These are phyloP conservation scores for Dunaliella salina DNA, from an alignment of 163 green algal species.

Conservation along the genomic window DNA sequence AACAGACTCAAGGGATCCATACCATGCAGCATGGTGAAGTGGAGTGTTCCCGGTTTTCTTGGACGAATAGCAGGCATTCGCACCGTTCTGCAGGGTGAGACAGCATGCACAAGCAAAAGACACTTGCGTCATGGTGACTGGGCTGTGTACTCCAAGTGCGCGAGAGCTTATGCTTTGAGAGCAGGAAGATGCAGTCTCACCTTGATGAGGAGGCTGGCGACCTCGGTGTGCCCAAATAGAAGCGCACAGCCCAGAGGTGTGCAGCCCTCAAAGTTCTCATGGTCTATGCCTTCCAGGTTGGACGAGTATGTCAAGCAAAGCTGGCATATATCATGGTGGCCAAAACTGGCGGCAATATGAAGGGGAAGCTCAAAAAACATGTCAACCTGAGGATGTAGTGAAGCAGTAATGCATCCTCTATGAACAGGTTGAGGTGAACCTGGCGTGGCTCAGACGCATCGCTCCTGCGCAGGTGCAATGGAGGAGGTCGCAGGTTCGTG, in stretches of 20 bases:
- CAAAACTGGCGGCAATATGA: background rate
- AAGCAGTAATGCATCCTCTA: too few species aligned
- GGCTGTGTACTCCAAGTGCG: too few species aligned
- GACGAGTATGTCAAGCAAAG: background rate
- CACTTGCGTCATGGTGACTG: too few species aligned
- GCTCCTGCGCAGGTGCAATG: too few species aligned
- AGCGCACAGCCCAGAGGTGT: background rate
- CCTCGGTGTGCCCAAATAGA: background rate
- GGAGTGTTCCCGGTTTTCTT: background rate
- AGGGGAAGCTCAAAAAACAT: background rate
- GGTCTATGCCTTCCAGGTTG: background rate
- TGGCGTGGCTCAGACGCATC: too few species aligned
- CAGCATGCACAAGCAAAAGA: too few species aligned
- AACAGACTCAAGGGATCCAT: background rate
- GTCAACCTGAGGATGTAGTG: background rate
- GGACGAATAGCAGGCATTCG: background rate
- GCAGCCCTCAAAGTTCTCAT: constrained; percentile 6
- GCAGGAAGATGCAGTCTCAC: background rate
- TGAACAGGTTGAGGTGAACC: too few species aligned
- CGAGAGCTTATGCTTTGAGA: too few species aligned
- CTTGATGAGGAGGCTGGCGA: background rate
- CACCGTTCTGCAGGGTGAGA: background rate
- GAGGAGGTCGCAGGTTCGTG: too few species aligned
- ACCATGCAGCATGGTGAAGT: background rate
- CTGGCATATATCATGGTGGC: background rate